A percentile compares a stretch with the other conserved stretches of the same genome.
Evolutionary conservation across 495 filamentous ascomycete species (phyloP).

Genomic region (Rhypophila decipiens): DNA sequence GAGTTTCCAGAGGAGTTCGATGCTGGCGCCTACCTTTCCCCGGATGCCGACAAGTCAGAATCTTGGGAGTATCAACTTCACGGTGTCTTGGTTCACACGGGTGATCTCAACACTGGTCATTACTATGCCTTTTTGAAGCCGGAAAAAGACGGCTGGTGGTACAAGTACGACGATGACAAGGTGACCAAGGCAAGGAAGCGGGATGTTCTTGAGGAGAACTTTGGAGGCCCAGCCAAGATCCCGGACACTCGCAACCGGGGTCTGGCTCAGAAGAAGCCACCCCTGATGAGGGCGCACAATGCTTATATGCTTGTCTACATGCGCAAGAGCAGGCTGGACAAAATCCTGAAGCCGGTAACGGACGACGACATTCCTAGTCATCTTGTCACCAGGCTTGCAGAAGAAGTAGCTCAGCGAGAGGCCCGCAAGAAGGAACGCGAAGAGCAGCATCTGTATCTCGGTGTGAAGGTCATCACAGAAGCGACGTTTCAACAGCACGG

Average conservation of each 20-base stretch:
- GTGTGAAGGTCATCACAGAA: conserved; percentile 71
- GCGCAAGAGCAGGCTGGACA: conserved; percentile 73
- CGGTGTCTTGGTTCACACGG: conserved; percentile 93
- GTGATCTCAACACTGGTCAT: conserved; percentile 95
- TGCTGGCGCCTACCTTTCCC: conserved; percentile 78
- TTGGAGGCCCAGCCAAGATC: conserved; percentile 78
- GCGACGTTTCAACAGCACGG: conserved; percentile 71
- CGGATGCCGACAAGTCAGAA: conserved; percentile 80
- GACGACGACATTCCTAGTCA: conserved; percentile 75
- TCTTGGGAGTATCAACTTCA: conserved; percentile 88
- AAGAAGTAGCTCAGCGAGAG: conserved; percentile 71
- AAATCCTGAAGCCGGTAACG: conserved; percentile 68
- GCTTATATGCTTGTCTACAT: conserved; percentile 99
- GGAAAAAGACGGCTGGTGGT: conserved; percentile 85
- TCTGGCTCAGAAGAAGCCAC: conserved; percentile 36
- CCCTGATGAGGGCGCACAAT: conserved; percentile 51
- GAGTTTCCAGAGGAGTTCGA: conserved; percentile 95
- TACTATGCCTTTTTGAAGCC: conserved; percentile 98
- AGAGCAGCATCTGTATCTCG: conserved; percentile 87
- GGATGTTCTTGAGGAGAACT: conserved; percentile 95
- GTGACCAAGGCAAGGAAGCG: conserved; percentile 88
- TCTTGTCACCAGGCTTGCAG: conserved; percentile 67
- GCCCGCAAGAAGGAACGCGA: conserved; percentile 77
- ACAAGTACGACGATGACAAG: conserved; percentile 94
- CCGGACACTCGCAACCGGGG: conserved; percentile 33